Evolutionary conservation across 176 grass and related monocot genomes (phyloP), one percentile per base, ranked within the genome.

Genomic region (Ananas comosus): DNA sequence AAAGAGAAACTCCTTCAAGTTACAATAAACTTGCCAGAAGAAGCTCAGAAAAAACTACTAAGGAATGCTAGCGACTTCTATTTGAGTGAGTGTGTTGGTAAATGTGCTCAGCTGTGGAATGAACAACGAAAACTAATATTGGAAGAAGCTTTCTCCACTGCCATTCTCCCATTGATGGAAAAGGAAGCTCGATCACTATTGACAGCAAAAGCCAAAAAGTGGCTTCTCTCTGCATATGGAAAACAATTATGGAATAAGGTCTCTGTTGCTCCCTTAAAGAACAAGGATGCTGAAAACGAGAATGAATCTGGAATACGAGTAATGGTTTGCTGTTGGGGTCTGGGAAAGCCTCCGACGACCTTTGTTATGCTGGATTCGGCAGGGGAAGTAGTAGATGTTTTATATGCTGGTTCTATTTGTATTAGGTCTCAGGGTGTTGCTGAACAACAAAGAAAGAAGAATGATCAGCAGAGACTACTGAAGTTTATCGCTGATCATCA

Each of bases 311-410:
- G 90, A 51, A 48, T 90, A 64, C 86, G 89, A 85, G 87, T 99
- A 42, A 99, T 99, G 95, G 90, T 87, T 51, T 90, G 86, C 72
- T 99, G 90, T 82, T 94, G 85, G 95, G 95, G 95, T 61, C 87
- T 90, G 85, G 95, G 95, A 71, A 93, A 89, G 69, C 90, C 95
- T 52, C 85, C 90, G 64, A 99, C 82, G 47, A 94, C 95, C 51
- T 93, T 99, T 78, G 95, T 99, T 11, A 89, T 87, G 87, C 68
- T 94, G 68, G 95, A 99, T 63, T 84, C 95, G 48, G 84, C 89
- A 67, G 94, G 95, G 66, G 90, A 99, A 79, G 75, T 99, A 80
- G 84, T 93, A 72, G 95, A 99, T 84, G 87, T 94, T 74, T 65
- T 99, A 48, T 91, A 99, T 78, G 95, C 90, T 0, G 87, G 90